Evolutionary conservation across 2,329 filamentous ascomycete genomes (phyloP), one percentile per base, ranked within the genome.

Genomic region (Neoscytalidium dimidiatum): DNA sequence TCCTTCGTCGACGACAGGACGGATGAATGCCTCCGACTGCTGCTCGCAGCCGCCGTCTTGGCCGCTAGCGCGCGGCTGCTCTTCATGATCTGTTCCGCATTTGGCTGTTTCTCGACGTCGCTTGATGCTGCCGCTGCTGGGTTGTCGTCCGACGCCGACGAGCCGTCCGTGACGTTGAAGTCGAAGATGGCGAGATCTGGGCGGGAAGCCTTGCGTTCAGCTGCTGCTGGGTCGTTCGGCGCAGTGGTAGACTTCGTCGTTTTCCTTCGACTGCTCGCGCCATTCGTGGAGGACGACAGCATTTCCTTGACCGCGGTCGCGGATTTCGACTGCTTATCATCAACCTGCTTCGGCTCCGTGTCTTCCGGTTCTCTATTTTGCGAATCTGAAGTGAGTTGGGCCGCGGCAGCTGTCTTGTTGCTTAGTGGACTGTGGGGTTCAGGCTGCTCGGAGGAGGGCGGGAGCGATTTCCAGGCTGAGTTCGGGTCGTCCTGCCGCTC

Each of bases 151-250:
- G 62, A 43, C 5, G 75, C 73, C 3, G 75, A 76, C 0, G 75
- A 75, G 7, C 49, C 49, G 38, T 75, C 73, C 3, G 69, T 73
- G 38, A 46, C 33, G 58, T 49, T 62, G 65, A 78, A 77, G 66
- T 78, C 77, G 67, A 77, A 78, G 21, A 79, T 71, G 21, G 74
- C 76, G 2, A 78, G 69, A 23, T 71, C 70, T 44, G 73, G 70
- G 23, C 69, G 71, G 26, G n/a, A 7, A 13, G 8, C 33, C 8
- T 35, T 62, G n/a, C 48, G 29, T 61, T 71, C 69, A 13, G 44
- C 65, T 66, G 60, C 29, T 33, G 38, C 14, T 17, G 38, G 38
- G n/a, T 41, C 38, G 4, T 11, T 41, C 14, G n/a, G 67, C 68
- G 7, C 66, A 28, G n/a, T 35, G 38, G 14, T 63, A 64, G 8